Base-by-base conservation (phyloP, 257 asterid species). In the Solanum arcanum region DNA sequence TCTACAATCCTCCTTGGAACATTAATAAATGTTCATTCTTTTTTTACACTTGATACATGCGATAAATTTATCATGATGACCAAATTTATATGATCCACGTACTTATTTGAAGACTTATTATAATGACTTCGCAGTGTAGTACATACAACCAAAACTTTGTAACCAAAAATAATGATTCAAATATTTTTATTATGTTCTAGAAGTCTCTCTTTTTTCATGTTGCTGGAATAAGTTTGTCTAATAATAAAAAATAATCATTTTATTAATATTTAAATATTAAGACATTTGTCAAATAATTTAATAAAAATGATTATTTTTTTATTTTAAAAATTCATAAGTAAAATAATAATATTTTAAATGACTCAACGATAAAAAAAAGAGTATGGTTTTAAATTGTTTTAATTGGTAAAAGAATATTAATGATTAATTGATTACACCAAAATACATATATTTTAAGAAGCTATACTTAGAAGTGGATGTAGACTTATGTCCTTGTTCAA, bases 41-140 rank as follows among this genome's bases (percentile, higher is more conserved):
- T 91, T 90, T 92, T 49, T 86, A 62, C 91, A 91, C 64, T 72
- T 86, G 18, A 89, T 85, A 86, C 93, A 90, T 60, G 88, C 66
- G 47, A 92, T 78, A 72, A 91, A 91, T 86, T 92, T 92, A 87
- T 92, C 93, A 6, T 91, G 92, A 87, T 92, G 93, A 87, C 87
- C 52, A 46, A 80, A 49, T 86, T 81, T 87, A 66, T 80, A 64
- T 20, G 93, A 83, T 37, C 90, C 90, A 86, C 87, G 91, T 33
- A 88, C 88, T 73, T 56, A 82, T 69, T 92, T 64, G 88, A 88
- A 41, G 90, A 86, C 86, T 89, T 87, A 42, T 90, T 88, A 83
- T 92, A 91, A 88, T 88, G 90, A 49, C 89, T 92, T 86, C 91
- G 93, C 83, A 92, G 90, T 14, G 84, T 70, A 52, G 93, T 90